Evolutionary conservation across 371 early-diverging fungal genomes (phyloP).

Genomic region (Circinella minor): DNA sequence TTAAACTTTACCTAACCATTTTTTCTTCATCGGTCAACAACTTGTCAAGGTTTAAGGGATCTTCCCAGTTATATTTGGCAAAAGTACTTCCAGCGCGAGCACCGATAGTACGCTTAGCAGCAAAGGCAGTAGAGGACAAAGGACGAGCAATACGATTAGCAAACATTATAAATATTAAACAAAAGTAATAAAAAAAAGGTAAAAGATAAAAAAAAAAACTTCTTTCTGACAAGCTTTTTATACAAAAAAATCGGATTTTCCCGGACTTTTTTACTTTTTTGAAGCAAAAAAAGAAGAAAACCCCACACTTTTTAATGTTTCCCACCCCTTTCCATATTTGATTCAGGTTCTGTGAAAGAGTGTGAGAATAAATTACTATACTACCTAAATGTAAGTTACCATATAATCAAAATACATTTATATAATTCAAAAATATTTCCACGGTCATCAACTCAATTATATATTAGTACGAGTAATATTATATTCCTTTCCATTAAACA

Average conservation of each 20-base stretch:
- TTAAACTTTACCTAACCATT: conserved; percentile 63
- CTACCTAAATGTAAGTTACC: background rate
- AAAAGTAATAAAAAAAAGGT: background rate
- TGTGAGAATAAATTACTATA: background rate
- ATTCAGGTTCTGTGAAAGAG: background rate
- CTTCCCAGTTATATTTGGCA: conserved; percentile 93
- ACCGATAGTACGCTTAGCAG: conserved; percentile 33
- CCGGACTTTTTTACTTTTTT: background rate
- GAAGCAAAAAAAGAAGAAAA: background rate
- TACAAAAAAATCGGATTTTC: background rate
- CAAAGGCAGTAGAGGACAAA: conserved; percentile 1
- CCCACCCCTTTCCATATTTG: conserved; percentile 5
- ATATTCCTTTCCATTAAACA: no score
- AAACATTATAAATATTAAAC: conserved; percentile 10
- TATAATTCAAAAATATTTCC: no score
- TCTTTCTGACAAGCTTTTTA: conserved; percentile 9
- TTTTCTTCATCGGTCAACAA: conserved; percentile 91
- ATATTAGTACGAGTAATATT: no score
- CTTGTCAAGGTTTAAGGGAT: conserved; percentile 85
- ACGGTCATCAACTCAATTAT: no score
- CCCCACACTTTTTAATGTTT: background rate
- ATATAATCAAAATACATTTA: no score
- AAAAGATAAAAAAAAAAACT: background rate
- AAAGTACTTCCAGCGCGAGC: conserved; percentile 54
- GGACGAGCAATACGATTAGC: conserved; percentile 25